phyloP scores from a whole-genome alignment of 805 yeast genomes.

The Lipomyces kockii region DNA sequence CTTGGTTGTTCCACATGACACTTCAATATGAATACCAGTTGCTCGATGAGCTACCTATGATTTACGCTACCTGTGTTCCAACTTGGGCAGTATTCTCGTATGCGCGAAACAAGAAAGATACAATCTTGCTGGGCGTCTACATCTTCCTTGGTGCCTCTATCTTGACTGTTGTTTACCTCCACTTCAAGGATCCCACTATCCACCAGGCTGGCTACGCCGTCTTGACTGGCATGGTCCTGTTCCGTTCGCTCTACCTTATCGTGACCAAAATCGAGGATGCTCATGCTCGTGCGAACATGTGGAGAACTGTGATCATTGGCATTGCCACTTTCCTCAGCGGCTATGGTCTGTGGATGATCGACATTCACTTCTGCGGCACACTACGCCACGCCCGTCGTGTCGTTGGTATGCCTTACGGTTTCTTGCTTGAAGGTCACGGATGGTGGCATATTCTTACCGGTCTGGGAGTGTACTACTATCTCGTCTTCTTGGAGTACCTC shows the following conservation, averaged over 20 bases:
- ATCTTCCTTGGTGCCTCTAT: conserved; percentile 59
- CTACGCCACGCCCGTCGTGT: conserved; percentile 64
- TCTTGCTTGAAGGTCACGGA: conserved; percentile 87
- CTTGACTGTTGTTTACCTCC: conserved; percentile 73
- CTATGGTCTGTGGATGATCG: conserved; percentile 85
- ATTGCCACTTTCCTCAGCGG: conserved; percentile 70
- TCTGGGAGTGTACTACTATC: conserved; percentile 82
- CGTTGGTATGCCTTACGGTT: conserved; percentile 83
- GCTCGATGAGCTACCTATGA: conserved; percentile 96
- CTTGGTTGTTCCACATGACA: conserved; percentile 97
- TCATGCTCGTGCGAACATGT: conserved; percentile 55
- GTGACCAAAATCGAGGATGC: conserved; percentile 57
- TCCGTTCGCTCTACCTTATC: conserved; percentile 60
- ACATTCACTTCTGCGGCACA: conserved; percentile 72
- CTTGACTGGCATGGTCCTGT: conserved; percentile 73
- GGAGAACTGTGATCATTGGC: conserved; percentile 62
- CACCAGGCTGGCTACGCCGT: conserved; percentile 87
- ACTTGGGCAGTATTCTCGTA: conserved; percentile 81
- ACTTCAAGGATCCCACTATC: conserved; percentile 78
- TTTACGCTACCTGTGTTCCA: conserved; percentile 95
- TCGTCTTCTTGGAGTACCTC: conserved; percentile 76
- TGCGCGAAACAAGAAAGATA: conserved; percentile 49
- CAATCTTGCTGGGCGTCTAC: conserved; percentile 53
- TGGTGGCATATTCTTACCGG: conserved; percentile 89
- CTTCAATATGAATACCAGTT: conserved; percentile 85